Evolutionary conservation across 495 filamentous ascomycete genomes (phyloP), one percentile per base, ranked within the genome.

Genomic region (Penicillium samsonianum): DNA sequence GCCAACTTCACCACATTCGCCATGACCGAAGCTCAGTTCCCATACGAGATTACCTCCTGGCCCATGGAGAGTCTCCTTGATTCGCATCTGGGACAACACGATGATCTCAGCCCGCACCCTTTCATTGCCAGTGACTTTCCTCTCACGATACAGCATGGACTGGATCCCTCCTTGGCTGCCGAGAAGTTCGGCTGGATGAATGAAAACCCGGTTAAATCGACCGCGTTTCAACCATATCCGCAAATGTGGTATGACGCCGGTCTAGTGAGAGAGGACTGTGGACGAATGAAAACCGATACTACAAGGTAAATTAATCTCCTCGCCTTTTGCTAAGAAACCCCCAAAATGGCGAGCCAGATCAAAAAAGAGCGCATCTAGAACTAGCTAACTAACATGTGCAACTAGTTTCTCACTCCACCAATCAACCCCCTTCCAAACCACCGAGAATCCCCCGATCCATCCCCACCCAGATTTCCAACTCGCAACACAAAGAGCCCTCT

Each of bases 401-500:
- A 50, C 20, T 37, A 51, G 35, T 26, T 22, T 51, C 20, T 51
- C n/a, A 42, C 50, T 16, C 35, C 16, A n/a, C 22, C 47, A 23
- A 56, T 33, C 46, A 23, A 58, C 33, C 28, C 35, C 20, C n/a
- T 46, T 20, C 45, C 23, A 14, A 16, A 55, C 2, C 25, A 8
- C 20, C 45, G 38, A 54, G 30, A 50, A 43, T 12, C 25, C 37
- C 22, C 59, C 57, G 45, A 54, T 60, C 23, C 59, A 58, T 37
- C 53, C 55, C 51, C 60, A 11, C 45, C 57, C 30, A 10, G 37
- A 45, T 69, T 65, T 11, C 28, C 62, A 67, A 10, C 46, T 69
- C 3, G 69, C 71, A 22, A 69, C 68, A 20, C 67, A 76, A 58
- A 58, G 73, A 28, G 73, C 73, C 9, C 64, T 76, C 12, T 76